These are phyloP conservation scores for Trichomonas vaginalis DNA, from an alignment of 208 protist species.

Conservation along the genomic window DNA sequence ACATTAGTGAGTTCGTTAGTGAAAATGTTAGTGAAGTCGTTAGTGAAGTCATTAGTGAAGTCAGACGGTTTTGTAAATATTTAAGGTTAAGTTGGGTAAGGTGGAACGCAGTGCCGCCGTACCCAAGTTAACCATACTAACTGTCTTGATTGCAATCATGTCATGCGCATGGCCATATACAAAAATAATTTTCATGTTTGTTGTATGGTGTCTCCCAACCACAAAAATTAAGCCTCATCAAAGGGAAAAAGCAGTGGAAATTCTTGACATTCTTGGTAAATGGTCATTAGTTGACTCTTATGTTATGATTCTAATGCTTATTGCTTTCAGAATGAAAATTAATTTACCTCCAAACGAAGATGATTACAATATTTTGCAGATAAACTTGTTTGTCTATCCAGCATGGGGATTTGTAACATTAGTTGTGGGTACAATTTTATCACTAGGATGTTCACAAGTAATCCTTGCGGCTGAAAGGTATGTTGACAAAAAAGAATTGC, in stretches of 20 bases:
- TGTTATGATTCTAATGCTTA: conserved; percentile 67
- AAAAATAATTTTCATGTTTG: conserved; percentile 25
- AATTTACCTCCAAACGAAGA: conserved; percentile 16
- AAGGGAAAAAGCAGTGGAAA: conserved; percentile 37
- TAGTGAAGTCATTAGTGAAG: no score
- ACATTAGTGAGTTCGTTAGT: no score
- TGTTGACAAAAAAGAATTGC: neutral
- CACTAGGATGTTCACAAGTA: neutral
- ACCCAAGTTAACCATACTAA: no score
- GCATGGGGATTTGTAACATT: neutral
- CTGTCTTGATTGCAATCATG: conserved; percentile 60
- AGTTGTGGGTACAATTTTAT: neutral
- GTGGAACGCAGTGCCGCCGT: no score
- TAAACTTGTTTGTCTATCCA: neutral
- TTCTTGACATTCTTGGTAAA: conserved; percentile 65
- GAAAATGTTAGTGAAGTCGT: no score
- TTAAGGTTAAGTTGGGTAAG: no score
- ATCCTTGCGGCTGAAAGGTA: neutral
- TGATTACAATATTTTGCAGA: neutral
- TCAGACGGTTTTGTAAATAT: no score
- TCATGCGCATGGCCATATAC: conserved; percentile 70
- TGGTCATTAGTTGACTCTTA: conserved; percentile 69
- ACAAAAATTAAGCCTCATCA: conserved; percentile 41
- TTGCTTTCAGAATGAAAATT: conserved; percentile 48
- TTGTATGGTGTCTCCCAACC: conserved; percentile 45